phyloP scores from a whole-genome alignment of 164 flowering plant species.

The Taxillus chinensis region DNA sequence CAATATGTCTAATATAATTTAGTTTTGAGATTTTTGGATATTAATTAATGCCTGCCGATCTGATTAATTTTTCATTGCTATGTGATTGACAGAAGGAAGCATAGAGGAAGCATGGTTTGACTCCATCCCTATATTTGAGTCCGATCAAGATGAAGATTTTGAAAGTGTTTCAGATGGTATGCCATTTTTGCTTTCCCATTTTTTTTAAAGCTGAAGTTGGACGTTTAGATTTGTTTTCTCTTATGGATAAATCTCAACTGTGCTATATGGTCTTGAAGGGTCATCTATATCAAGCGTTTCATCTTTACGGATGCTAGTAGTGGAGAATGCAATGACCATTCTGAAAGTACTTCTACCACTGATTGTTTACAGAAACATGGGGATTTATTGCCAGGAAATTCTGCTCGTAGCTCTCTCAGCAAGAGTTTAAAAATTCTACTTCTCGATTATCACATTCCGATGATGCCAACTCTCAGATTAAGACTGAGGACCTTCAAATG shows the following conservation, averaged over 20 bases:
- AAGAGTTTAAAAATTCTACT: constrained; percentile 27
- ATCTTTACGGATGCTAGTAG: constrained; percentile 31
- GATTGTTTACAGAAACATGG: constrained; percentile 26
- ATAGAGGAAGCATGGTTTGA: constrained; percentile 91
- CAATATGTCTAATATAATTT: background rate
- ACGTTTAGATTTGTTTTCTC: background rate
- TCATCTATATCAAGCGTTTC: constrained; percentile 34
- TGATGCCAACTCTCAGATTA: constrained; percentile 22
- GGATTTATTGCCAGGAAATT: constrained; percentile 20
- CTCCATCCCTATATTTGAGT: constrained; percentile 51
- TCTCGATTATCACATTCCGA: constrained; percentile 18
- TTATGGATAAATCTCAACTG: constrained; percentile 25
- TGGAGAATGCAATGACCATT: constrained; percentile 21
- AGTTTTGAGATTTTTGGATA: background rate
- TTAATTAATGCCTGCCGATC: background rate
- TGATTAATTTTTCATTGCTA: background rate
- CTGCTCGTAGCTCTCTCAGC: constrained; percentile 27
- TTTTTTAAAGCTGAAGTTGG: background rate
- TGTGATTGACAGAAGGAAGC: constrained; percentile 33
- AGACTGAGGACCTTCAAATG: constrained; percentile 17
- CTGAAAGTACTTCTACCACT: constrained; percentile 12
- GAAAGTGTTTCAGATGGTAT: constrained; percentile 79
- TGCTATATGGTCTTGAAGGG: constrained; percentile 41
- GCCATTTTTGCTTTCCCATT: constrained; percentile 2
- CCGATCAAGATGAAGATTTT: constrained; percentile 88